Percentiles rank a stretch among this genome's conserved stretches.
Conservation (phyloP, 371 early-diverging fungal genomes). For the Syncephalastrum sp. region DNA sequence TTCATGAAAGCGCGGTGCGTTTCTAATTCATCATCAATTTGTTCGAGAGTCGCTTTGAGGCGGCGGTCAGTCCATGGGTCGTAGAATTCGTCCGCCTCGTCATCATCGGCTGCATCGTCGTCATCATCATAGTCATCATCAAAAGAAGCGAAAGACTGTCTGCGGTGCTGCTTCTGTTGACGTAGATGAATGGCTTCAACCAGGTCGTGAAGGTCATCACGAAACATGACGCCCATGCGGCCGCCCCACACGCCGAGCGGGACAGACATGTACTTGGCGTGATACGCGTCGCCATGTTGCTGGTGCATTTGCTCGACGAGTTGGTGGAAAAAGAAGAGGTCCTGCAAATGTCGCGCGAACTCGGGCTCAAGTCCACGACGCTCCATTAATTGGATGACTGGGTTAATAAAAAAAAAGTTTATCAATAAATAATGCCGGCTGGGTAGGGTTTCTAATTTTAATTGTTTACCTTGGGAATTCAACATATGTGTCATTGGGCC, state of each 20-base stretch:
- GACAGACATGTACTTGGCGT: slow-evolving; percentile 35
- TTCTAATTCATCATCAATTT: slow-evolving; percentile 37
- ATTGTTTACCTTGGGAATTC: slow-evolving; percentile 38
- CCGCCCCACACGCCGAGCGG: slow-evolving; percentile 50
- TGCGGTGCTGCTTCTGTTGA: slow-evolving; percentile 5
- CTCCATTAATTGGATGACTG: slow-evolving; percentile 39
- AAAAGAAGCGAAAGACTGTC: background rate
- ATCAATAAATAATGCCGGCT: slow-evolving; percentile 3
- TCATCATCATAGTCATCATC: slow-evolving; percentile 4
- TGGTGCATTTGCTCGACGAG: slow-evolving; percentile 14
- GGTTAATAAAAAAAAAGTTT: slow-evolving; percentile 5
- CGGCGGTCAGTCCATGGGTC: slow-evolving; percentile 22
- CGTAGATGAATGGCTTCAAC: slow-evolving; percentile 22
- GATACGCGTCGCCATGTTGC: slow-evolving; percentile 12
- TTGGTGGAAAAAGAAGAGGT: slow-evolving; percentile 24
- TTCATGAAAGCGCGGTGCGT: slow-evolving; percentile 43
- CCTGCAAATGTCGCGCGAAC: slow-evolving; percentile 33
- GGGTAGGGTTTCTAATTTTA: background rate
- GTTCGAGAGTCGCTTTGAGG: slow-evolving; percentile 24
- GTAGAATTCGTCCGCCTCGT: slow-evolving; percentile 11
- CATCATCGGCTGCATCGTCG: background rate
- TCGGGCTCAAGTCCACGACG: slow-evolving; percentile 30
- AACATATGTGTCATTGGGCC: slow-evolving; percentile 24
- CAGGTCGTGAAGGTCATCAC: slow-evolving; percentile 35
- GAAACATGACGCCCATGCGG: slow-evolving; percentile 40